These are phyloP conservation scores for Juglanconis oblonga DNA, from an alignment of 2,329 filamentous ascomycete species.

Conservation along the genomic window DNA sequence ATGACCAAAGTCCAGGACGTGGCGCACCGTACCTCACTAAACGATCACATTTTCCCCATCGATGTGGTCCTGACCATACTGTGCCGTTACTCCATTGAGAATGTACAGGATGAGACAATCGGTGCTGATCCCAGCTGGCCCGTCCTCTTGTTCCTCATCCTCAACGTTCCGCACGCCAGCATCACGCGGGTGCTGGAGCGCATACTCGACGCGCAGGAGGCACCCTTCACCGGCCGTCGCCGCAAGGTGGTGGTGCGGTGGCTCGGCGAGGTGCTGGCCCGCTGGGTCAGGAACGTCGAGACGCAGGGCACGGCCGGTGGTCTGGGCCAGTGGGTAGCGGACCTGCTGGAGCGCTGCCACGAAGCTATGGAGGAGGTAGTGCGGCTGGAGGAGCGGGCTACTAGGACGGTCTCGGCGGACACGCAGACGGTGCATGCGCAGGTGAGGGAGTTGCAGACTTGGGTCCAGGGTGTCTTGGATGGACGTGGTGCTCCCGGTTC, in stretches of 20 bases:
- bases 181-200: slow-evolving; percentile 54
- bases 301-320: slow-evolving; percentile 33
- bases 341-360: slow-evolving; percentile 11
- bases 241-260: slow-evolving; percentile 53
- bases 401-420: not conserved
- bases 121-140: slow-evolving; percentile 58
- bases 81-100: slow-evolving; percentile 59
- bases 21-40: slow-evolving; percentile 61
- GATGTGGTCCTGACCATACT: slow-evolving; percentile 58
- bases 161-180: slow-evolving; percentile 56
- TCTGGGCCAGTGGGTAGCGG: slow-evolving; percentile 16
- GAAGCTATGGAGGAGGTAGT: slow-evolving; percentile 13
- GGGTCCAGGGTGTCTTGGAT: not conserved
- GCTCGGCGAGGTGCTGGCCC: slow-evolving; percentile 47
- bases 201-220: slow-evolving; percentile 57
- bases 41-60: slow-evolving; percentile 66
- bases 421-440: slow-evolving; percentile 1
- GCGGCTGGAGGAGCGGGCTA: not conserved
- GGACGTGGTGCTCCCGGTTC: not conserved
- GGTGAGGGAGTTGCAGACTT: not conserved
- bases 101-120: slow-evolving; percentile 56
- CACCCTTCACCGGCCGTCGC: slow-evolving; percentile 52
- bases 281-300: slow-evolving; percentile 49
- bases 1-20: slow-evolving; percentile 62
- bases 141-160: slow-evolving; percentile 51